A percentile compares a stretch with the other conserved stretches of the same genome.
phyloP scores from a whole-genome alignment of 495 filamentous ascomycete genomes.

The Penicillium turbatum region DNA sequence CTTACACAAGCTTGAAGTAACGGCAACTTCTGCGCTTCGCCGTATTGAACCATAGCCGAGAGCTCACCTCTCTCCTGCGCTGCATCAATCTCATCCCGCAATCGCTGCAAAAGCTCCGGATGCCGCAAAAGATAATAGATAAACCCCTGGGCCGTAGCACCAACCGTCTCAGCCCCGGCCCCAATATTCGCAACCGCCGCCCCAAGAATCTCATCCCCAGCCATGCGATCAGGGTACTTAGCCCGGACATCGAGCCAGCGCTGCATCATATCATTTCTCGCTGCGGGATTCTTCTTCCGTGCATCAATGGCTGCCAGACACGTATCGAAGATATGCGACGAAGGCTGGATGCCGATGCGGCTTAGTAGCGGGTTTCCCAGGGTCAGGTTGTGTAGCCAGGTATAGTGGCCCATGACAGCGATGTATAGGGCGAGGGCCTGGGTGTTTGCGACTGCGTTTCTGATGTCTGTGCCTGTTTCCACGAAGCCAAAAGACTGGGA shows the following conservation, averaged over 20 bases:
- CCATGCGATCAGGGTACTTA: constrained; percentile 38
- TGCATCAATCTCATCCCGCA: constrained; percentile 35
- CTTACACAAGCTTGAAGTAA: constrained; percentile 38
- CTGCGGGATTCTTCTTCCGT: constrained; percentile 34
- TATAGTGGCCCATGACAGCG: constrained; percentile 37
- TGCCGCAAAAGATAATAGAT: constrained; percentile 32
- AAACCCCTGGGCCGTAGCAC: constrained; percentile 35
- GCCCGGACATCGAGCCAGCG: constrained; percentile 38
- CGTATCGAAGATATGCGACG: constrained; percentile 42
- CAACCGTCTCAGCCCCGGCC: constrained; percentile 45
- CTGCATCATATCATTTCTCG: constrained; percentile 41
- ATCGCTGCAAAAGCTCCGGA: constrained; percentile 27
- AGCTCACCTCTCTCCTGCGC: constrained; percentile 25
- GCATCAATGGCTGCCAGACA: constrained; percentile 34
- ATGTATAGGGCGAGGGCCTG: constrained; percentile 35
- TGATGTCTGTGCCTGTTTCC: constrained; percentile 35
- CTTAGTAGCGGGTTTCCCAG: constrained; percentile 42
- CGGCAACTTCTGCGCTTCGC: constrained; percentile 27
- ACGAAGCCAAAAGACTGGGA: constrained; percentile 44
- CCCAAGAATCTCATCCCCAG: constrained; percentile 36
- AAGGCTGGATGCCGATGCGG: constrained; percentile 36
- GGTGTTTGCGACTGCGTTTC: constrained; percentile 39
- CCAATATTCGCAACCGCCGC: constrained; percentile 38
- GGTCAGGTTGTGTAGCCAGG: constrained; percentile 35
- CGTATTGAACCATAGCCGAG: constrained; percentile 22